phyloP scores from a whole-genome alignment of 2,329 filamentous ascomycete species.

The Chrysoporthe cubensis region DNA sequence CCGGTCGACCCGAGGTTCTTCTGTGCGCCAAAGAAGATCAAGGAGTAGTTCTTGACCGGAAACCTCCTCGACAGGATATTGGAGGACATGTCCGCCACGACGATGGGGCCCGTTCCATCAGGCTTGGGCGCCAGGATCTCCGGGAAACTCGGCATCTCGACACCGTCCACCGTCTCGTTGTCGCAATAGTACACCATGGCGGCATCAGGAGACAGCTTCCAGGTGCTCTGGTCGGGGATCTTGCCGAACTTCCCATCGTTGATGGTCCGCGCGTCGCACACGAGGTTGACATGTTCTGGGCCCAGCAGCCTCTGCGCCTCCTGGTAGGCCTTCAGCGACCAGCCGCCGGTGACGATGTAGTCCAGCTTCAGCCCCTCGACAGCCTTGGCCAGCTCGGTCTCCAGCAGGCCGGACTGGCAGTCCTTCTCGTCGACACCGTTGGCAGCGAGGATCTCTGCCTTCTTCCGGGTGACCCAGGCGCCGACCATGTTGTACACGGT shows the following conservation, averaged over 20 bases:
- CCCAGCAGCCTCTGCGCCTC: constrained; percentile 82
- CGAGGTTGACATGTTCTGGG: constrained; percentile 78
- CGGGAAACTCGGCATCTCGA: constrained; percentile 83
- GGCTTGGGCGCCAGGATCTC: constrained; percentile 59
- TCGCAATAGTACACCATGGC: constrained; percentile 88
- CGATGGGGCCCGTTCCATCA: constrained; percentile 70
- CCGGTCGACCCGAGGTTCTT: constrained; percentile 91
- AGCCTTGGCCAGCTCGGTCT: constrained; percentile 65
- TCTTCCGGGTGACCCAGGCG: constrained; percentile 76
- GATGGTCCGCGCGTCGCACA: constrained; percentile 64
- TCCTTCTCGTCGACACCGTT: constrained; percentile 54
- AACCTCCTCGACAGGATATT: constrained; percentile 87
- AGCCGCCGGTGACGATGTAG: constrained; percentile 88
- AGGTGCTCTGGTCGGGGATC: constrained; percentile 77
- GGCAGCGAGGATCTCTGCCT: constrained; percentile 61
- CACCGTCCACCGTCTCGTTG: constrained; percentile 93
- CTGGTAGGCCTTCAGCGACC: constrained; percentile 86
- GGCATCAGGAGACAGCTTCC: constrained; percentile 71
- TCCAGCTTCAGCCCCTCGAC: constrained; percentile 77
- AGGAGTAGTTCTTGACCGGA: constrained; percentile 76
- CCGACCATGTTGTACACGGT: constrained; percentile 82
- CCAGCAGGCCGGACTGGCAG: constrained; percentile 58
- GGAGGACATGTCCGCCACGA: constrained; percentile 91
- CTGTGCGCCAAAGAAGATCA: constrained; percentile 91
- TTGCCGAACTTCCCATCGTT: constrained; percentile 84